A percentile compares a stretch with the other conserved stretches of the same genome.
Conservation (phyloP, 441 rosid genomes). For the Cnidoscolus chayamansa region DNA sequence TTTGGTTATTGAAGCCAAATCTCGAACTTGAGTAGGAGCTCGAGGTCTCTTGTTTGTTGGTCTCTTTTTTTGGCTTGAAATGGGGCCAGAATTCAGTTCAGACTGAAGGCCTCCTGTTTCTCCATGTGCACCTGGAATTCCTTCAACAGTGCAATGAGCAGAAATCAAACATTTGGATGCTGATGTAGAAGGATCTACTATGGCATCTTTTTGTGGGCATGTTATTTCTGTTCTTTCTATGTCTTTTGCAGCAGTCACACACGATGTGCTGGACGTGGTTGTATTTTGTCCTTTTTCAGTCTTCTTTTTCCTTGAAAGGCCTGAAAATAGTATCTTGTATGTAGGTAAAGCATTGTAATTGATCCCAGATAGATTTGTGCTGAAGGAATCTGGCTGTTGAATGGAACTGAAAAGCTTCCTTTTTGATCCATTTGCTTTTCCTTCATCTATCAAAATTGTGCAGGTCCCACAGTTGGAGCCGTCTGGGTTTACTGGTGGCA, state of each 20-base stretch:
- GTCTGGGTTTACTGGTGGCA: conserved; percentile 25
- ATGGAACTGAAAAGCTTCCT: conserved; percentile 19
- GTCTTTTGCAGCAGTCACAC: conserved; percentile 26
- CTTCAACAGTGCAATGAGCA: conserved; percentile 17
- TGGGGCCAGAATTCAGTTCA: conserved; percentile 31
- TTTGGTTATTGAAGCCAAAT: conserved; percentile 43
- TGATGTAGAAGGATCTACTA: conserved; percentile 22
- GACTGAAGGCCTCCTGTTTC: conserved; percentile 31
- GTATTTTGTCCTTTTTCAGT: conserved; percentile 42
- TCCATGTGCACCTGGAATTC: conserved; percentile 22
- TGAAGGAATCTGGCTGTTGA: conserved; percentile 30
- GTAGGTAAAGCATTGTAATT: conserved; percentile 36
- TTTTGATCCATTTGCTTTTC: conserved; percentile 33
- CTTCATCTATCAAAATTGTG: conserved; percentile 26
- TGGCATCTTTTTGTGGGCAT: conserved; percentile 17
- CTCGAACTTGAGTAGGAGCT: conserved; percentile 42
- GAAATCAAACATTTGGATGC: conserved; percentile 23
- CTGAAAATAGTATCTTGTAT: conserved; percentile 34
- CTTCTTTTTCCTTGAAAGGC: conserved; percentile 42
- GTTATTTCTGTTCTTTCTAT: conserved; percentile 19
- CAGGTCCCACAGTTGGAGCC: conserved; percentile 26
- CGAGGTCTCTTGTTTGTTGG: conserved; percentile 53
- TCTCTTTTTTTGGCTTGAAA: conserved; percentile 31
- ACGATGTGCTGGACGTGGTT: conserved; percentile 34
- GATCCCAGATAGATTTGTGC: conserved; percentile 35